A percentile compares a stretch with the other conserved stretches of the same genome.
phyloP scores from a whole-genome alignment of 352 stramenopile genomes.

The Globisporangium canariense region DNA sequence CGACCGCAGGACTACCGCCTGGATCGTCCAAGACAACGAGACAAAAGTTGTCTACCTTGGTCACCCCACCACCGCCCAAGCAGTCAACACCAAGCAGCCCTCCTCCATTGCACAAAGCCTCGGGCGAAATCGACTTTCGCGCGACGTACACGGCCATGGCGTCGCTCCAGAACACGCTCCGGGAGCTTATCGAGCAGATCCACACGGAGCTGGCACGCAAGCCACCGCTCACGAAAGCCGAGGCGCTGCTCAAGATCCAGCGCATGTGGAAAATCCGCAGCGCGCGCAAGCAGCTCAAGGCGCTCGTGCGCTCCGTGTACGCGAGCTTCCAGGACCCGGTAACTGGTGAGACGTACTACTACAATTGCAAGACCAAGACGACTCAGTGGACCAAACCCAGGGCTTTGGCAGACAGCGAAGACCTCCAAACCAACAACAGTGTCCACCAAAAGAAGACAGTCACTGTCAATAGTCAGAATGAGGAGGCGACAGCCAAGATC shows the following conservation, averaged over 20 bases:
- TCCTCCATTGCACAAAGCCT: background rate
- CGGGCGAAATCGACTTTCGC: constrained; percentile 38
- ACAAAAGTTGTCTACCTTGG: background rate
- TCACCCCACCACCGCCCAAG: background rate
- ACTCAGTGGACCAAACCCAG: constrained; percentile 68
- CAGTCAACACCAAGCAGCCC: background rate
- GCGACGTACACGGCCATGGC: constrained; percentile 31
- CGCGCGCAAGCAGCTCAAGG: constrained; percentile 64
- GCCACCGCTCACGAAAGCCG: constrained; percentile 39
- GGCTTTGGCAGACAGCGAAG: constrained; percentile 29
- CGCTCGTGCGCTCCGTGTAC: constrained; percentile 58
- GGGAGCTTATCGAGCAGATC: constrained; percentile 38
- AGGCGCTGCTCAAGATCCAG: constrained; percentile 67
- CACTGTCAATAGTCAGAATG: background rate
- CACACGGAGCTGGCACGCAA: constrained; percentile 45
- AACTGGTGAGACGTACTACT: constrained; percentile 74
- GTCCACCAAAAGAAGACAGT: constrained; percentile 11
- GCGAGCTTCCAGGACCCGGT: constrained; percentile 50
- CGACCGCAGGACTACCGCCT: background rate
- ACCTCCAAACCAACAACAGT: constrained; percentile 3
- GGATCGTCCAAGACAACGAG: background rate
- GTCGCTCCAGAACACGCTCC: constrained; percentile 40
- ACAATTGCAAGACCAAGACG: constrained; percentile 67
- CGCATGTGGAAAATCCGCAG: constrained; percentile 70
- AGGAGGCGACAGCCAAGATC: background rate